These are phyloP conservation scores for Quercus suber DNA, from an alignment of 306 rosid species.

Conservation along the genomic window DNA sequence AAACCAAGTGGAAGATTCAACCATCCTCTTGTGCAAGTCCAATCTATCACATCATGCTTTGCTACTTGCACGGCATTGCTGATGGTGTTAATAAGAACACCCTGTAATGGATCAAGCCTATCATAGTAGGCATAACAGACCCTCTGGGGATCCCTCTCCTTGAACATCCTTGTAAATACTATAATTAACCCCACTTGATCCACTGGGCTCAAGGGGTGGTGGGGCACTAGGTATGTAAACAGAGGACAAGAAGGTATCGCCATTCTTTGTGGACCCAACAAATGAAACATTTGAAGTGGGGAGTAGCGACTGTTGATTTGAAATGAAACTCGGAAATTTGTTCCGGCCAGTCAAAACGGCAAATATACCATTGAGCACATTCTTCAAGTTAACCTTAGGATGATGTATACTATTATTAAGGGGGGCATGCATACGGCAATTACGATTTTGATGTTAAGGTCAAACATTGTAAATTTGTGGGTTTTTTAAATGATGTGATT, in stretches of 20 bases:
- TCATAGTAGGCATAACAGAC: constrained; percentile 95
- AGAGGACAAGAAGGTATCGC: constrained; percentile 58
- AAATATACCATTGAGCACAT: constrained; percentile 67
- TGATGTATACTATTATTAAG: background rate
- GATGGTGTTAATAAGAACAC: constrained; percentile 54
- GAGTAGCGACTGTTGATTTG: constrained; percentile 5
- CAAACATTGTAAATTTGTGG: no score
- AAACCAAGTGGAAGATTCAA: no score
- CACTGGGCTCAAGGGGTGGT: constrained; percentile 42
- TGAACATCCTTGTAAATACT: constrained; percentile 74
- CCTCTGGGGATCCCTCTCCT: constrained; percentile 97
- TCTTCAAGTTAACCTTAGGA: constrained; percentile 86
- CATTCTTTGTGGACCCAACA: constrained; percentile 64
- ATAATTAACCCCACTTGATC: constrained; percentile 38
- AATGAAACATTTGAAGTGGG: constrained; percentile 64
- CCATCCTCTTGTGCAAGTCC: no score
- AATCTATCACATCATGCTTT: no score
- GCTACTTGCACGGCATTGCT: background rate
- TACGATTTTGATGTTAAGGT: no score
- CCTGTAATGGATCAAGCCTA: constrained; percentile 92
- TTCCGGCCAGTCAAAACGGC: constrained; percentile 70
- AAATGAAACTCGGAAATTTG: constrained; percentile 28
- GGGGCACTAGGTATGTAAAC: constrained; percentile 92
- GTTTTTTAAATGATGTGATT: no score
- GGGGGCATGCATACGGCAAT: no score